These are phyloP conservation scores for Cunninghamia lanceolata DNA, from an alignment of 75 land plant species.

Conservation along the genomic window DNA sequence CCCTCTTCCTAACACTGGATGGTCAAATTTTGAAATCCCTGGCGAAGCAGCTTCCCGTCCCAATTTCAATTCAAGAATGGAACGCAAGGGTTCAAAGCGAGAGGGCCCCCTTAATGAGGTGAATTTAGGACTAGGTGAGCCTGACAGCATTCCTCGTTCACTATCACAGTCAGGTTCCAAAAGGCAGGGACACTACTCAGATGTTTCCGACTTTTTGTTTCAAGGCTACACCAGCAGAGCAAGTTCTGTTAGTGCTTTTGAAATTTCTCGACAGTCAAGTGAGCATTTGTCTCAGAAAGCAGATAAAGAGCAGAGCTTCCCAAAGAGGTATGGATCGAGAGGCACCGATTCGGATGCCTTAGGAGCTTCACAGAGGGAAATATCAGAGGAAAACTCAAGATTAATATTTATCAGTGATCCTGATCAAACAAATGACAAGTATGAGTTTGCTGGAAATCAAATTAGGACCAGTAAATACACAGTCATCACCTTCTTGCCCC, in stretches of 20 bases:
- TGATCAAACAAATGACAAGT: conserved; percentile 57
- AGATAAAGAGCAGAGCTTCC: background rate
- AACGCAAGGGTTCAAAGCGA: background rate
- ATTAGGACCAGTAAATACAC: conserved; percentile 86
- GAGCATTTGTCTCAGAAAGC: background rate
- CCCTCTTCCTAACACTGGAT: background rate
- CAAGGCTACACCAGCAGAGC: background rate
- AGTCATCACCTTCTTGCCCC: conserved; percentile 71
- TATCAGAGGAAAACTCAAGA: conserved; percentile 55
- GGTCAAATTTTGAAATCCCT: background rate
- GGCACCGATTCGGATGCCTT: conserved; percentile 38
- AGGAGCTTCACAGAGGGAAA: conserved; percentile 53
- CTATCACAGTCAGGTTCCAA: background rate
- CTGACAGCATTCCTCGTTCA: background rate
- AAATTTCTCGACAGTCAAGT: conserved; percentile 14
- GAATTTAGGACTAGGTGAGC: background rate
- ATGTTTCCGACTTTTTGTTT: background rate
- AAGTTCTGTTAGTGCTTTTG: background rate
- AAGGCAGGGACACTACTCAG: background rate
- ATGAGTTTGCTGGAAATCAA: conserved; percentile 66
- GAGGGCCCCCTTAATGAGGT: background rate
- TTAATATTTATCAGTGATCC: conserved; percentile 74
- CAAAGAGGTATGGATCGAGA: conserved; percentile 37
- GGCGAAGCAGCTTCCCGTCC: background rate
- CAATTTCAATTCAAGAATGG: background rate